A percentile compares a stretch with the other conserved stretches of the same genome.
These are phyloP conservation scores for Lipomyces yamadae DNA, from an alignment of 805 yeast species.

Conservation along the genomic window DNA sequence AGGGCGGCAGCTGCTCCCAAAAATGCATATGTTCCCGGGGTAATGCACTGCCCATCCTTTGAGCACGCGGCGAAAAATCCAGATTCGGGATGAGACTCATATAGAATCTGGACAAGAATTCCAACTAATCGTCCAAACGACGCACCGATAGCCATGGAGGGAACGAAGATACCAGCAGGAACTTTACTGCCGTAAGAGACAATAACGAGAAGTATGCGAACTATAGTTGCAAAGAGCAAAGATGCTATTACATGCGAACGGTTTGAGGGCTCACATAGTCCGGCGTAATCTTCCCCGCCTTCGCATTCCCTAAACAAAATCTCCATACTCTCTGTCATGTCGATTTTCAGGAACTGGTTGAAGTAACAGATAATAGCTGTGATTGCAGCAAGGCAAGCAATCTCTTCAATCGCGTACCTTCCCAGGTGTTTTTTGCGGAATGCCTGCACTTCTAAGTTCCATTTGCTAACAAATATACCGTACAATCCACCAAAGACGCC, in stretches of 20 bases:
- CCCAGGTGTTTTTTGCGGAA: conserved; percentile 43
- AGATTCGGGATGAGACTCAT: conserved; percentile 49
- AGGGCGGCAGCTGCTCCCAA: conserved; percentile 95
- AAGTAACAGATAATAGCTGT: conserved; percentile 82
- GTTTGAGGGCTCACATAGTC: conserved; percentile 37
- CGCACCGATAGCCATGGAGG: conserved; percentile 97
- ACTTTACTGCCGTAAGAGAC: conserved; percentile 91
- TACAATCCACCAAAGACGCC: conserved; percentile 93
- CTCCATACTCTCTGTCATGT: conserved; percentile 97
- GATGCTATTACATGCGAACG: conserved; percentile 52
- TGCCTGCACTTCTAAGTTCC: conserved; percentile 51
- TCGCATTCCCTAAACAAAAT: conserved; percentile 82
- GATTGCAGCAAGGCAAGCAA: conserved; percentile 63
- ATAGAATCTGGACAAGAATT: conserved; percentile 61
- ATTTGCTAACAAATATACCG: conserved; percentile 54
- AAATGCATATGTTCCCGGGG: conserved; percentile 94
- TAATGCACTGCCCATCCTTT: conserved; percentile 62
- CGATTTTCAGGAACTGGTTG: conserved; percentile 77
- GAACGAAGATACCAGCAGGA: conserved; percentile 96
- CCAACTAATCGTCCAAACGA: conserved; percentile 90
- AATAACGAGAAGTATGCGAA: conserved; percentile 73
- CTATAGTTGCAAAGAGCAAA: conserved; percentile 68
- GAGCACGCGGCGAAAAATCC: conserved; percentile 50
- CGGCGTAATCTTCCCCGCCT: conserved; percentile 50
- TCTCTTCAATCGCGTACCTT: conserved; percentile 75